Evolutionary conservation across 805 yeast genomes (phyloP).

Genomic region (Candida koratica): DNA sequence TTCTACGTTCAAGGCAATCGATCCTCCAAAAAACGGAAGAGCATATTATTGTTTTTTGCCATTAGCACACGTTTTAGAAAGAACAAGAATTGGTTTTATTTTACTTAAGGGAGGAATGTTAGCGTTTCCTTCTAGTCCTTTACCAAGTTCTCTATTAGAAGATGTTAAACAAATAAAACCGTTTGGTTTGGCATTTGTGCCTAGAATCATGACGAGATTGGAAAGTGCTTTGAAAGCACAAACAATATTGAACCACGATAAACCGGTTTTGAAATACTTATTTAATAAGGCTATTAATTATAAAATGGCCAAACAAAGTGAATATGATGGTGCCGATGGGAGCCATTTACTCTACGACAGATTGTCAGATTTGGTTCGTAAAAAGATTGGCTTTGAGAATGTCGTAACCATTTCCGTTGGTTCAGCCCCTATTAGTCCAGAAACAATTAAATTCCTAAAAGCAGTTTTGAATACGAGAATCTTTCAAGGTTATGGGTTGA

Average conservation of each 20-base stretch:
- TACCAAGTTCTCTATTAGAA: constrained; percentile 26
- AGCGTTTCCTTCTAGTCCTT: constrained; percentile 47
- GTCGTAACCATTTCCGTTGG: constrained; percentile 33
- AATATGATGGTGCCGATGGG: constrained; percentile 37
- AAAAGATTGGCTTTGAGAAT: constrained; percentile 37
- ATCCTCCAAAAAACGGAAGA: not conserved
- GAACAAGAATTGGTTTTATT: constrained; percentile 43
- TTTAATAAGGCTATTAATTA: constrained; percentile 21
- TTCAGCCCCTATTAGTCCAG: constrained; percentile 70
- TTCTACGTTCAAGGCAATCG: constrained; percentile 23
- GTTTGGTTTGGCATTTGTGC: constrained; percentile 29
- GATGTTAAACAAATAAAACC: constrained; percentile 29
- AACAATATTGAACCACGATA: constrained; percentile 24
- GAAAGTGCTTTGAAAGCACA: constrained; percentile 26
- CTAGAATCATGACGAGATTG: constrained; percentile 36
- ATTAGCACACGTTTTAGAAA: constrained; percentile 56
- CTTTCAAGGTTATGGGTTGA: constrained; percentile 69
- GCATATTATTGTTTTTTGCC: constrained; percentile 45
- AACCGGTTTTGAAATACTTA: constrained; percentile 21
- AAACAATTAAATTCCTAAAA: constrained; percentile 56
- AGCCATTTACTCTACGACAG: constrained; percentile 33
- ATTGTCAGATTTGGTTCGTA: constrained; percentile 24
- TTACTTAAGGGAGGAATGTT: constrained; percentile 46
- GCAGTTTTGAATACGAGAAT: constrained; percentile 55
- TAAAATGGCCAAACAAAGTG: constrained; percentile 28